Base-by-base conservation (phyloP, 768 basidiomycete species). In the Pleurotus salmoneostramineus region DNA sequence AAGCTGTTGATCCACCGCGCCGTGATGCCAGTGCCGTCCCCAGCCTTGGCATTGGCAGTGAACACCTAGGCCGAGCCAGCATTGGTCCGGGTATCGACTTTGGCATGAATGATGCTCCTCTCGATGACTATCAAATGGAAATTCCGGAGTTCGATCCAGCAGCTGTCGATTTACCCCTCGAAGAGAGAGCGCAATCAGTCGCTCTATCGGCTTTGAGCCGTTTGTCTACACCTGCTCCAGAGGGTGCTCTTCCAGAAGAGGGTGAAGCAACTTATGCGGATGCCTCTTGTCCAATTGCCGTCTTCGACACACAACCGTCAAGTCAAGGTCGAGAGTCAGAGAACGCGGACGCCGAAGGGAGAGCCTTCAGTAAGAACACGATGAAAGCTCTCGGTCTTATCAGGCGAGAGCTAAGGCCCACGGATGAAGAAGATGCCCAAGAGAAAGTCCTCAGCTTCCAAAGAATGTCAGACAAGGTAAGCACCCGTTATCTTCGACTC, bases 351-450 rank as follows among this genome's bases (percentile, higher is more conserved):
- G 73, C 74, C 44, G 87, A 89, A 37, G 79, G 83, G 45, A 87
- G 86, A 63, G 89, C 88, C 0, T 95, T 90, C 70, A 93, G 92
- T 73, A 88, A 85, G 74, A 95, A 95, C 66, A 97, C 94, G 0
- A 78, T 91, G 56, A 92, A 90, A 67, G 95, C 95, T 0, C 72
- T 95, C 37, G 76, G 81, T 27, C 75, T 96, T 63, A 77, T 96
- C 52, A 82, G 90, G 60, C 79, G 78, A 61, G 90, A 93, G 65
- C 72, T 95, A 52, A 79, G 83, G 56, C 83, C 84, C 2, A 70
- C 68, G 32, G 73, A 72, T 10, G 74, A 72, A 1, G 77, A 79
- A 27, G 79, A 75, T 3, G 70, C 69, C 10, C 77, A 76, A 58
- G 85, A 85, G 34, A 89, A 85, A 69, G 71, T 73, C 6, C 73